These are phyloP conservation scores for Jatropha podagrica DNA, from an alignment of 441 rosid species.

Conservation along the genomic window DNA sequence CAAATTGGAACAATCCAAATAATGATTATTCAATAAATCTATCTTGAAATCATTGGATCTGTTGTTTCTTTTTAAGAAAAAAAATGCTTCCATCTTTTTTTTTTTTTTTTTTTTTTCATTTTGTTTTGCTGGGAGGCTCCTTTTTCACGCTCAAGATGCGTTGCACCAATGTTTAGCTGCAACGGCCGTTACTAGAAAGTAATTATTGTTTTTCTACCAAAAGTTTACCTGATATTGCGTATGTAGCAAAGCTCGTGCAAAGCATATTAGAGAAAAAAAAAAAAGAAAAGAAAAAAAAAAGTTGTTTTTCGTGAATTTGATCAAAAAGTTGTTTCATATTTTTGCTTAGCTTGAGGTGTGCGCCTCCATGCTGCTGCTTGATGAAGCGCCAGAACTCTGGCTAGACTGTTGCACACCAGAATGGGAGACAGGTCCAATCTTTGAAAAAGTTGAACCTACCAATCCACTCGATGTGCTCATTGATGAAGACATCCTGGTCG, in stretches of 20 bases:
- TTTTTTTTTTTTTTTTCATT: neutral
- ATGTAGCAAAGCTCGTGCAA: neutral
- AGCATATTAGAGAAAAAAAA: neutral
- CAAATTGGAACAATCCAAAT: neutral
- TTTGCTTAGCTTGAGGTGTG: slow-evolving; percentile 44
- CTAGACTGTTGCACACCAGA: slow-evolving; percentile 44
- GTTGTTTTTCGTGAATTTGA: slow-evolving; percentile 49
- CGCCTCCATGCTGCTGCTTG: slow-evolving; percentile 36
- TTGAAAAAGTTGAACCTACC: slow-evolving; percentile 45
- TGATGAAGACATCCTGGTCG: slow-evolving; percentile 50
- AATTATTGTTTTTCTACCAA: neutral
- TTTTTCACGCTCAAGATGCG: neutral
- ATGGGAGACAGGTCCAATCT: slow-evolving; percentile 41
- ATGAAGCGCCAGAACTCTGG: slow-evolving; percentile 52
- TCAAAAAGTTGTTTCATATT: slow-evolving; percentile 36
- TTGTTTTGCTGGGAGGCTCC: neutral
- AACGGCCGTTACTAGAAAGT: neutral
- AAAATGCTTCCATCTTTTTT: neutral
- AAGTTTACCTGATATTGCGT: neutral
- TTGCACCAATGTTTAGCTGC: neutral
- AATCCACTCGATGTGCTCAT: slow-evolving; percentile 43
- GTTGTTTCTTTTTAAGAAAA: neutral
- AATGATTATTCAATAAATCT: neutral
- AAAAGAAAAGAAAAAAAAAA: slow-evolving; percentile 21
- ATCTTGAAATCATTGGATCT: neutral